Evolutionary conservation across 169 alveolate species (phyloP), one percentile per base, ranked within the genome.

Genomic region (Plasmodium inui): DNA sequence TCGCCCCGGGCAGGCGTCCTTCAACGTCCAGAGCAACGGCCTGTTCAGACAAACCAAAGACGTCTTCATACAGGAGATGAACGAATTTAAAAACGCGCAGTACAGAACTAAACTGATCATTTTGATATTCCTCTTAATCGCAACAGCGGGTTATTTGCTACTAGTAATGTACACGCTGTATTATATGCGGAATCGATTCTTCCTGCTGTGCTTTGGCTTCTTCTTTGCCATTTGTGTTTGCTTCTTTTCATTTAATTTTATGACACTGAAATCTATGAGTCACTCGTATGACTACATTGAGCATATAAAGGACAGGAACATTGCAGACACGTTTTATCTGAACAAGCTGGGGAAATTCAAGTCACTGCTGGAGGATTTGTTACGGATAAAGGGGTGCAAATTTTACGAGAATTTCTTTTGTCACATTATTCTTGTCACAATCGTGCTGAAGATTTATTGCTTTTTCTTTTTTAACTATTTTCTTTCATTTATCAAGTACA

Each of bases 341-440:
- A 32, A 55, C 39, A 61, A 86, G 19, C 41, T 76, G 28, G 26
- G 22, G 26, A 74, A 86, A 9, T 86, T 86, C 44, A 86, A 67
- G 61, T 76, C 82, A 9, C 14, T 74, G 28, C 3, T 86, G 28
- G n/a, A 71, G n/a, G 67, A 86, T 9, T 30, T 86, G 70, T 55
- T 86, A 57, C 78, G 80, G 28, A 74, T 76, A 86, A 86, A 57
- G 26, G 39, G 34, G 39, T 76, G 80, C 74, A 86, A 17, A 44
- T 79, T 76, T 86, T 86, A 86, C 80, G 88, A 74, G 30, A 78
- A 86, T 78, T 76, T 50, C 37, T 86, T 86, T 86, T 86, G 88
- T 1, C 81, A 55, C 28, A 50, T 86, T 8, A 86, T 86, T 74
- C 55, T 86, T 39, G 50, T 86, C 22, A 19, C 71, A 30, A 32